Evolutionary conservation across 192 early-diverging fungal species (phyloP).

Genomic region (Thamnidium elegans): DNA sequence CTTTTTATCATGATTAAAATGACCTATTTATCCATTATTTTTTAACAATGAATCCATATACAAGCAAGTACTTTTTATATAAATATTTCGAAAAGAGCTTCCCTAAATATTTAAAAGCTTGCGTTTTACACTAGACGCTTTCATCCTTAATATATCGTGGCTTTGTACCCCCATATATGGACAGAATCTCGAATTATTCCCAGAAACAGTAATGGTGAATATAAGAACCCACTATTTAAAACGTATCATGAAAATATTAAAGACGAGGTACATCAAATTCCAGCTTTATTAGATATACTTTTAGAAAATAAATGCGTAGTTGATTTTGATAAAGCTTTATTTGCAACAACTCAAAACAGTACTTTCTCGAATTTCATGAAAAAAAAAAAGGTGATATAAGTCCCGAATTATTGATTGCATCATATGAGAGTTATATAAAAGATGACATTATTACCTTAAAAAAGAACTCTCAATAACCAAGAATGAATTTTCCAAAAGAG

Average conservation of each 20-base stretch:
- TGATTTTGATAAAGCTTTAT: conserved; percentile 10
- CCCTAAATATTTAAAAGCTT: conserved; percentile 21
- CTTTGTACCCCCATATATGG: conserved; percentile 17
- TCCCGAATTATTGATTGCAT: too few relatives aligned
- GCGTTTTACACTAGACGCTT: conserved; percentile 11
- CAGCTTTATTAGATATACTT: neutral
- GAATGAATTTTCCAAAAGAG: conserved; percentile 1
- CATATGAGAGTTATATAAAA: neutral
- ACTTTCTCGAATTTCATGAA: neutral
- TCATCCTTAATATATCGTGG: conserved; percentile 10
- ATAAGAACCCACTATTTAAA: neutral
- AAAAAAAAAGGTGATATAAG: neutral
- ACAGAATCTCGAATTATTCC: conserved; percentile 1
- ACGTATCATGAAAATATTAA: neutral
- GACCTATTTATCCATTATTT: too few relatives aligned
- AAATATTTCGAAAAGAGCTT: too few relatives aligned
- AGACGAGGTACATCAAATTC: conserved; percentile 1
- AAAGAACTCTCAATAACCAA: neutral
- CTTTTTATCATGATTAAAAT: too few relatives aligned
- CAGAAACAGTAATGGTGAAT: neutral
- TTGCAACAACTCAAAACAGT: neutral
- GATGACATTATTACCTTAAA: neutral
- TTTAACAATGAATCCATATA: too few relatives aligned
- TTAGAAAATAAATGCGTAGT: conserved; percentile 10
- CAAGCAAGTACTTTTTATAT: too few relatives aligned